Conservation (phyloP, 2,329 filamentous ascomycete species). For the Colletotrichum sp. region DNA sequence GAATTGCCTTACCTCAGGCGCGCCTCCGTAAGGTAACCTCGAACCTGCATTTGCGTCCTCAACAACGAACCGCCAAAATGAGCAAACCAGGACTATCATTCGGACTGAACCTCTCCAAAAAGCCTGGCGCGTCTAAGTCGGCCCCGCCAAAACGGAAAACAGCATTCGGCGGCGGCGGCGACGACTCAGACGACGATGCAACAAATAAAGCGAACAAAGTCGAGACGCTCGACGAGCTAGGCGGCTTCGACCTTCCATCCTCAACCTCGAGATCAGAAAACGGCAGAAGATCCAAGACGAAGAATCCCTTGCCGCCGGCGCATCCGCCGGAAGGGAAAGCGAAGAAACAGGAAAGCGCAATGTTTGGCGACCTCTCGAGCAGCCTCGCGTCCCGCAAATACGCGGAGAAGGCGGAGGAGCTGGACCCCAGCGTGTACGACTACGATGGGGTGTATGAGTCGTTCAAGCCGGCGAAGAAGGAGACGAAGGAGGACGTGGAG, state of each 20-base stretch:
- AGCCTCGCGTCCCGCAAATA: slow-evolving; percentile 67
- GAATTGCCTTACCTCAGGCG: background rate
- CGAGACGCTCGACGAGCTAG: slow-evolving; percentile 67
- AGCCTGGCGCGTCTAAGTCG: slow-evolving; percentile 54
- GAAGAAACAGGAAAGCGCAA: slow-evolving; percentile 44
- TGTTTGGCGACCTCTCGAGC: slow-evolving; percentile 71
- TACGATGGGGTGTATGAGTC: slow-evolving; percentile 85
- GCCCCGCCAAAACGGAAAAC: slow-evolving; percentile 56
- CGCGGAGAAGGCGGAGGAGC: slow-evolving; percentile 66
- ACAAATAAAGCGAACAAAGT: slow-evolving; percentile 40
- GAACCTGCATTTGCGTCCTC: background rate
- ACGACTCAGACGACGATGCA: slow-evolving; percentile 59
- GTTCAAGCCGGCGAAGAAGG: slow-evolving; percentile 68
- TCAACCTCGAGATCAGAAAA: slow-evolving; percentile 30
- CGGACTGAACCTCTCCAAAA: slow-evolving; percentile 67
- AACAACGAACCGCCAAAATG: slow-evolving; percentile 34
- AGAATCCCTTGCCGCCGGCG: slow-evolving; percentile 32
- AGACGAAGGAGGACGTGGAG: slow-evolving; percentile 57
- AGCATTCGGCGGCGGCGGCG: slow-evolving; percentile 64
- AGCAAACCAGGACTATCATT: slow-evolving; percentile 54
- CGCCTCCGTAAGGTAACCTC: background rate
- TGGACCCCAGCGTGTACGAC: slow-evolving; percentile 81
- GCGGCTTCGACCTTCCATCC: slow-evolving; percentile 44
- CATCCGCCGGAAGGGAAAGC: slow-evolving; percentile 49
- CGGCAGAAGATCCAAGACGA: slow-evolving; percentile 35